These are phyloP conservation scores for Diaporthe sp. DNA, from an alignment of 2,329 filamentous ascomycete species.

Conservation along the genomic window DNA sequence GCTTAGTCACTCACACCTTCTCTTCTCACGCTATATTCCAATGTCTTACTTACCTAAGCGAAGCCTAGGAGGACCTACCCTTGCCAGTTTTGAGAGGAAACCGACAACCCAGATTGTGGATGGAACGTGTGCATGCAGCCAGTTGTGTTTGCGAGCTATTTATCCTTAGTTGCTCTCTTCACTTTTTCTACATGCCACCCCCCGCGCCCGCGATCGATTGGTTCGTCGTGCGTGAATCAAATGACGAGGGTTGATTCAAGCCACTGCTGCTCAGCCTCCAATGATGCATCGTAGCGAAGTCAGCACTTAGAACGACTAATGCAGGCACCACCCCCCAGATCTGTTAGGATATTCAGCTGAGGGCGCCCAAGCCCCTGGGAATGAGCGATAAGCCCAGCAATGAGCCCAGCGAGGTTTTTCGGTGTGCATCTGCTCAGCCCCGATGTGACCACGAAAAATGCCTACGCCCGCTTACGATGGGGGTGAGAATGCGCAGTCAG, in stretches of 20 bases:
- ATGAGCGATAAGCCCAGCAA: not conserved
- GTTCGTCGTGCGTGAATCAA: not conserved
- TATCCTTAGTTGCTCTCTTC: not conserved
- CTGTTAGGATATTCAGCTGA: not conserved
- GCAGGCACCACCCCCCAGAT: not conserved
- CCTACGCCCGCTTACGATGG: not conserved
- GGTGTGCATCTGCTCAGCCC: slow-evolving; percentile 12
- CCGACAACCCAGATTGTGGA: not conserved
- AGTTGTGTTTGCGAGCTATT: not conserved
- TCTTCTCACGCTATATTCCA: not conserved
- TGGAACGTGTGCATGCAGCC: not conserved
- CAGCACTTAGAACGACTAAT: slow-evolving; percentile 20
- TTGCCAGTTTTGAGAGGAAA: not conserved
- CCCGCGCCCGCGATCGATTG: too few species aligned
- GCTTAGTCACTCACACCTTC: not conserved
- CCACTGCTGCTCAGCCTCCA: slow-evolving; percentile 9
- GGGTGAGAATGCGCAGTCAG: not conserved
- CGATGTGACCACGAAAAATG: not conserved
- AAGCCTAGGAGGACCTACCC: not conserved
- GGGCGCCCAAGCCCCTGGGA: not conserved
- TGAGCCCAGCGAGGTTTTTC: not conserved
- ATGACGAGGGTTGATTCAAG: not conserved
- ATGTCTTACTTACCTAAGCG: not conserved
- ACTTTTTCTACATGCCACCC: not conserved
- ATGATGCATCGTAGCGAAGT: slow-evolving; percentile 1